Evolutionary conservation across 257 asterid species (phyloP).

Genomic region (Sherardia arvensis): DNA sequence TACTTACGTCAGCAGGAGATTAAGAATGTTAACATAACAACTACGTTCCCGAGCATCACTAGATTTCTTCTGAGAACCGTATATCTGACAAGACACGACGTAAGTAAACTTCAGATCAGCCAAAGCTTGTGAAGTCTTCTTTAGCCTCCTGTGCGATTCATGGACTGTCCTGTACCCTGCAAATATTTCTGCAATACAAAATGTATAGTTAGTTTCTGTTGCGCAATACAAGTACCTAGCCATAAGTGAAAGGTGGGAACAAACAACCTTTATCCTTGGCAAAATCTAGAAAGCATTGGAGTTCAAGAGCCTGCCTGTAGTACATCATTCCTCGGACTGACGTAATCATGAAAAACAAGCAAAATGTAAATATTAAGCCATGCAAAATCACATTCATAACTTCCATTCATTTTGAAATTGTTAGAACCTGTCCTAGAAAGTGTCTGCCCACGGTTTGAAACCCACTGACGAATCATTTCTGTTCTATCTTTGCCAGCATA

Average conservation of each 20-base stretch:
- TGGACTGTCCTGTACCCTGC: constrained; percentile 75
- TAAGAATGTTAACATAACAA: constrained; percentile 72
- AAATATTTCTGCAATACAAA: constrained; percentile 51
- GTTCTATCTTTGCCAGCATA: constrained; percentile 31
- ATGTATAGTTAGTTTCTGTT: constrained; percentile 3
- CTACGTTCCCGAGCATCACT: constrained; percentile 59
- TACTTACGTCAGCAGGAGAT: constrained; percentile 87
- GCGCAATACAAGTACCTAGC: not conserved
- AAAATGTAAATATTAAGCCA: not conserved
- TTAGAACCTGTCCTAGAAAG: constrained; percentile 87
- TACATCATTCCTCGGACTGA: constrained; percentile 99
- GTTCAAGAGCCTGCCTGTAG: constrained; percentile 83
- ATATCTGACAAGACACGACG: constrained; percentile 93
- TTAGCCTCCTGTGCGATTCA: constrained; percentile 39
- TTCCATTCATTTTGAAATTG: constrained; percentile 7
- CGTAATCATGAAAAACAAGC: constrained; percentile 13
- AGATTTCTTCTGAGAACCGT: constrained; percentile 93
- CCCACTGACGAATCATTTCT: constrained; percentile 84
- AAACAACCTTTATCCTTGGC: constrained; percentile 77
- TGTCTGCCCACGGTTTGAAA: constrained; percentile 94
- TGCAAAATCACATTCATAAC: not conserved
- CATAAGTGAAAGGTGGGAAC: constrained; percentile 11
- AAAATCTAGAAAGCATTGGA: constrained; percentile 88
- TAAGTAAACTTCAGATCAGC: constrained; percentile 97
- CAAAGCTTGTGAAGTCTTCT: constrained; percentile 74